phyloP scores from a whole-genome alignment of 2,329 filamentous ascomycete species.

The Diaporthe capsici region DNA sequence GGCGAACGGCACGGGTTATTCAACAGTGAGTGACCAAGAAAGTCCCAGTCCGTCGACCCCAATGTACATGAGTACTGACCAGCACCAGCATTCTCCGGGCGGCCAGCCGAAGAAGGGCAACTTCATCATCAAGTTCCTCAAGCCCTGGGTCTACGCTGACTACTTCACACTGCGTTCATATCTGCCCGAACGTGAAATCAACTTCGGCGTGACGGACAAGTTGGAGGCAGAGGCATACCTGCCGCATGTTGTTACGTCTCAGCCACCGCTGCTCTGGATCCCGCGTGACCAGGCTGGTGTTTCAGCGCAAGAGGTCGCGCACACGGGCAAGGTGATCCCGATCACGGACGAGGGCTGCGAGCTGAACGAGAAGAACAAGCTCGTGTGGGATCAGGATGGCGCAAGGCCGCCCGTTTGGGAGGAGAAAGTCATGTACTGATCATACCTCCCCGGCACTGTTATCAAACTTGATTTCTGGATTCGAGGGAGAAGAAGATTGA shows the following conservation, averaged over 20 bases:
- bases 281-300: conserved; percentile 82
- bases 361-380: conserved; percentile 76
- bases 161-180: conserved; percentile 79
- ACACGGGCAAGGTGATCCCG: conserved; percentile 78
- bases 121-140: conserved; percentile 77
- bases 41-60: not conserved
- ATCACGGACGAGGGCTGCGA: conserved; percentile 85
- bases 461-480: not conserved
- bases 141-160: conserved; percentile 82
- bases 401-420: conserved; percentile 53
- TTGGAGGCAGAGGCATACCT: conserved; percentile 79
- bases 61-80: not conserved
- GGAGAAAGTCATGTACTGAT: conserved; percentile 54
- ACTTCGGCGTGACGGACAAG: conserved; percentile 72
- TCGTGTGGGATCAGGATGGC: conserved; percentile 53
- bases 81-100: conserved; percentile 32
- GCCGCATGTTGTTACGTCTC: conserved; percentile 76
- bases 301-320: conserved; percentile 81
- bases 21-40: conserved; percentile 41
- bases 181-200: conserved; percentile 70
- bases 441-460: not conserved
- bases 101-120: conserved; percentile 64
- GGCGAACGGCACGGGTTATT: conserved; percentile 43
- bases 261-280: conserved; percentile 84
- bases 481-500: not conserved